Evolutionary conservation across 192 early-diverging fungal genomes (phyloP), one percentile per base, ranked within the genome.

Genomic region (Coemansia sp.): DNA sequence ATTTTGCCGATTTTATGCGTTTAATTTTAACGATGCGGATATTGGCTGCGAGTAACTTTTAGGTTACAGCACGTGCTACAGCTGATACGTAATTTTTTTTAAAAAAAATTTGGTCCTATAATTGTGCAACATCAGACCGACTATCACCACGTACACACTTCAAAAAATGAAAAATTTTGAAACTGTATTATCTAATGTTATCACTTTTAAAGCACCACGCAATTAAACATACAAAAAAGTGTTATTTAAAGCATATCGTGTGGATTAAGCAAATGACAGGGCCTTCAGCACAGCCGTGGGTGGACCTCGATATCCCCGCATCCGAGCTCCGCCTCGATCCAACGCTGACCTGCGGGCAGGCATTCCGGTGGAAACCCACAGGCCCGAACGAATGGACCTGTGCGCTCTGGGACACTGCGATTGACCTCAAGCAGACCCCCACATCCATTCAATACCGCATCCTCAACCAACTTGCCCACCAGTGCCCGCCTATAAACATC

Each of bases 321-420:
- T 64, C 62, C 28, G 91, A 94, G 54, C 78, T 98, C 9, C 82
- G 87, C 16, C 81, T 96, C 5, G 80, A 90, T 11, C 87, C 84
- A 2, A 94, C 94, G 3, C 82, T 98, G 28, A 82, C 83, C 24
- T 92, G 90, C 72, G 96, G 94, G 2, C 96, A 98, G 67, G 81
- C 88, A 21, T 98, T 98, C 69, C 84, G 91, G 1, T 98, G 96
- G 96, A 78, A 83, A 42, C n/a, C 72, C 24, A 86, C 87, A 1
- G 83, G 84, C 23, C 54, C 70, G 23, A 33, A 69, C 48, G 75
- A 91, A 57, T 91, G 89, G 89, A 77, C 73, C 45, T 69, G 72
- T 55, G 59, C 81, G 25, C 57, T 94, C 25, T 73, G 73, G 54
- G 81, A 69, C 45, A 67, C 68, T 42, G 81, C 84, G 28, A 69